Conservation (phyloP, 2,329 filamentous ascomycete species). For the Parafenestella ontariensis region DNA sequence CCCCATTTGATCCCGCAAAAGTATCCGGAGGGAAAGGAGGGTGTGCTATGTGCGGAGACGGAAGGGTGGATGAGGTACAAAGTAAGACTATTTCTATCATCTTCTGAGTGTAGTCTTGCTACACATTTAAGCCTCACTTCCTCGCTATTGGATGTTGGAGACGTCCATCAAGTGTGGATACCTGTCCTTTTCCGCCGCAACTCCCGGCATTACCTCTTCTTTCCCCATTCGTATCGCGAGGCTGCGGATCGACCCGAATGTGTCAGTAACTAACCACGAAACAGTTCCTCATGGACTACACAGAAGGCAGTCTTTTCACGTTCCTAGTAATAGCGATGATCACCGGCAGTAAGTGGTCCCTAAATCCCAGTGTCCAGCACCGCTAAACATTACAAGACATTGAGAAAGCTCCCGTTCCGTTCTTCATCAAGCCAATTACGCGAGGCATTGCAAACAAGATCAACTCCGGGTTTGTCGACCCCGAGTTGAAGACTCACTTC, state of each 20-base stretch:
- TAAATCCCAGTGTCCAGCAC: neutral
- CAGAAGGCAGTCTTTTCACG: constrained; percentile 83
- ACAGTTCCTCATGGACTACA: constrained; percentile 71
- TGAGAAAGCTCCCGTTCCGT: constrained; percentile 64
- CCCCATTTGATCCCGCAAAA: constrained; percentile 59
- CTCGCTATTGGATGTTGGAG: neutral
- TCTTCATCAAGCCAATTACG: constrained; percentile 73
- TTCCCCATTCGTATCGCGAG: neutral
- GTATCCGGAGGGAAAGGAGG: constrained; percentile 62
- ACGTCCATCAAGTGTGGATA: neutral
- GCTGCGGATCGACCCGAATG: neutral
- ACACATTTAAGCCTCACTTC: neutral
- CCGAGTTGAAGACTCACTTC: constrained; percentile 58
- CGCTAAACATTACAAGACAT: constrained; percentile 39
- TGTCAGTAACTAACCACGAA: constrained; percentile 39
- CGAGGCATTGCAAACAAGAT: constrained; percentile 60
- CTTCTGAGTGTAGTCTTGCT: neutral
- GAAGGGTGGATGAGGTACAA: constrained; percentile 67
- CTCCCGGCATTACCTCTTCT: neutral
- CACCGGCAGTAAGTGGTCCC: constrained; percentile 48
- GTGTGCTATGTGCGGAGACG: constrained; percentile 63
- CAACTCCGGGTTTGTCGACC: constrained; percentile 53
- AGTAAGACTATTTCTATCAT: constrained; percentile 23
- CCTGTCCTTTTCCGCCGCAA: neutral
- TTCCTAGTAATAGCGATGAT: constrained; percentile 71